These are phyloP conservation scores for Melaleuca quinquenervia DNA, from an alignment of 345 rosid genomes.

Conservation along the genomic window DNA sequence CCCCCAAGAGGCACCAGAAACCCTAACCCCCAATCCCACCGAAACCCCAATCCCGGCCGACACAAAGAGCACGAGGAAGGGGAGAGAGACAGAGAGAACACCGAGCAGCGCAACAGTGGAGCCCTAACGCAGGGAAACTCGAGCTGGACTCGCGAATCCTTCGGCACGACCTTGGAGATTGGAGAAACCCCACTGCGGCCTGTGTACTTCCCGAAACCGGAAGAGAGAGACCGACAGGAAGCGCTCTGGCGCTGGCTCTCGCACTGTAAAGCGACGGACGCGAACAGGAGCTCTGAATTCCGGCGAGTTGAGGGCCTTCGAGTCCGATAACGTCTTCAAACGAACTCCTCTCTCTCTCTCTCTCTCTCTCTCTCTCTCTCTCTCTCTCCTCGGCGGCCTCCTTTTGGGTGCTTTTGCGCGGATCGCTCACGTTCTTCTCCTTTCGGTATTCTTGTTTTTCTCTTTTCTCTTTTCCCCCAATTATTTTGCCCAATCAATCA, in stretches of 20 bases:
- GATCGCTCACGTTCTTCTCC: conserved; percentile 32
- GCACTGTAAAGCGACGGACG: conserved; percentile 40
- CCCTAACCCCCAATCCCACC: neutral
- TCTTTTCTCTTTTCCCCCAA: neutral
- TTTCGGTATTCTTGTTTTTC: neutral
- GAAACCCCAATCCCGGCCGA: neutral
- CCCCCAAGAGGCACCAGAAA: neutral
- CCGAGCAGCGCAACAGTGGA: neutral
- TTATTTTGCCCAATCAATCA: too few relatives aligned
- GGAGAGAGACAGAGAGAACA: too few relatives aligned
- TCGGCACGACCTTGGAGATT: too few relatives aligned
- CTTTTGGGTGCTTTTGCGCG: conserved; percentile 32
- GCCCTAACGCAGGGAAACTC: neutral
- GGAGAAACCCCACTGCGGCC: too few relatives aligned
- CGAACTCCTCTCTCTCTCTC: conserved; percentile 15
- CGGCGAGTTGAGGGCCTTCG: conserved; percentile 49
- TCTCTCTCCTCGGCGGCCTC: conserved; percentile 25
- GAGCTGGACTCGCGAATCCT: neutral
- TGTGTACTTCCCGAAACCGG: neutral
- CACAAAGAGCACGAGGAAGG: too few relatives aligned
- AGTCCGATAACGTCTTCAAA: conserved; percentile 84
- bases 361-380: conserved; percentile 16
- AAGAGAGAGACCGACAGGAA: neutral
- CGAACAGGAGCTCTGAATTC: conserved; percentile 46
- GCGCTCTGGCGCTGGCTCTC: neutral